Base-by-base conservation (phyloP, 2,329 filamentous ascomycete species). In the Aspergillus proliferans region DNA sequence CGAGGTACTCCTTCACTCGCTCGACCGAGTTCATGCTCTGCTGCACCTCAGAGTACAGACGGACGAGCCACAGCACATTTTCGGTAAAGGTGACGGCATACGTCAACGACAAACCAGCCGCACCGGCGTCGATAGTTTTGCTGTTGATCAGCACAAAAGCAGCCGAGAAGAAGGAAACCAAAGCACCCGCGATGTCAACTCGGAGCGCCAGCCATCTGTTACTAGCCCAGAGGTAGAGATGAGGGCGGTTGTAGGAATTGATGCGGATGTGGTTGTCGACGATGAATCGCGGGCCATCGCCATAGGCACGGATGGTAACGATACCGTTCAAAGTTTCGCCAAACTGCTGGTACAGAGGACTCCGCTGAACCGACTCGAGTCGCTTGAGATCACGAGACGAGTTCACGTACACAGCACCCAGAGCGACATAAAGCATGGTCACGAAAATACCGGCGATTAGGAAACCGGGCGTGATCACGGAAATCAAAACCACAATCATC, bases 21-120 rank as follows among this genome's bases (percentile, higher is more conserved):
- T 98, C 93, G 44, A 97, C 91, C 2, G 92, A 92, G 71, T 98
- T 98, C 93, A 98, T 97, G 71, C 96, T 97, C 71, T 98, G 93
- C 72, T 98, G 93, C 62, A 97, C 96, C 64, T 88, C 83, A 0
- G 91, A 86, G 67, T 98, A 98, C 12, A 96, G 78, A 43, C 93
- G 85, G 26, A 98, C 91, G 48, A 97, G 84, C 93, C 93, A 98
- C 15, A 98, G 74, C 6, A 98, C 87, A 57, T 95, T 97, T 68
- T 98, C 93, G 0, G 91, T 95, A 63, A 98, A 98, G 1, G 88
- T 92, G 58, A 98, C 88, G 14, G 93, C 93, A 63, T 98, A 98
- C 45, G 89, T 95, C 61, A 98, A 76, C 4, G 93, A 95, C 53
- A 98, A 81, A 74, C 93, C 93, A 28, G 92, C 93, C 44, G 91